phyloP scores from a whole-genome alignment of 805 yeast genomes.

The Metschnikowia drakensbergensis region DNA sequence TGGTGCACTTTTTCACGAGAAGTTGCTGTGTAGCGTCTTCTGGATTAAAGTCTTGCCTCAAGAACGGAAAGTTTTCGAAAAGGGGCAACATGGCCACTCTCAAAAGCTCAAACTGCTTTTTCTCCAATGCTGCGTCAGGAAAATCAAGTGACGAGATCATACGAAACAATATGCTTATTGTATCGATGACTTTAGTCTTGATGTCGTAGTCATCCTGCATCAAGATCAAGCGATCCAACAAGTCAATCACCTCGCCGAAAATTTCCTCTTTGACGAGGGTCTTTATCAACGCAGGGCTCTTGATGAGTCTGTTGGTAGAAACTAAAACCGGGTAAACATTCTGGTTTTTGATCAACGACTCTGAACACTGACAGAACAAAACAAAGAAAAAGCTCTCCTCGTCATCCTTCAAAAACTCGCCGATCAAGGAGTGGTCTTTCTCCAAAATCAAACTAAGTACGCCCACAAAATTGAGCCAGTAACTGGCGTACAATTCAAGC shows the following conservation, averaged over 20 bases:
- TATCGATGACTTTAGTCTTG: constrained; percentile 47
- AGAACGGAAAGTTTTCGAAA: constrained; percentile 55
- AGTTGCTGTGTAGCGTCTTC: constrained; percentile 24
- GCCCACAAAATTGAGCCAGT: constrained; percentile 76
- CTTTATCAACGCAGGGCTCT: constrained; percentile 52
- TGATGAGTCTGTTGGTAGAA: constrained; percentile 47
- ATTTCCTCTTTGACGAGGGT: constrained; percentile 62
- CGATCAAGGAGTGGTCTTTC: constrained; percentile 42
- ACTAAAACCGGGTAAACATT: constrained; percentile 49
- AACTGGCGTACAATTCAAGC: constrained; percentile 47
- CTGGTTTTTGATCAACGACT: constrained; percentile 53
- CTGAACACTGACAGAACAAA: constrained; percentile 79
- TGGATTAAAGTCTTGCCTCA: constrained; percentile 44
- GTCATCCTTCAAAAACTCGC: constrained; percentile 51
- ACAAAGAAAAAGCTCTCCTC: constrained; percentile 68
- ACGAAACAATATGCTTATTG: constrained; percentile 28
- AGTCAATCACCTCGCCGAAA: constrained; percentile 70
- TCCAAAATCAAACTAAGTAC: constrained; percentile 68
- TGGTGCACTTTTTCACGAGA: constrained; percentile 26
- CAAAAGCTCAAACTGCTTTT: constrained; percentile 60
- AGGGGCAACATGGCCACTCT: constrained; percentile 66
- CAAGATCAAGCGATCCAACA: constrained; percentile 67
- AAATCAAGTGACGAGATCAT: constrained; percentile 23
- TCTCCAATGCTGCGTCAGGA: constrained; percentile 25
- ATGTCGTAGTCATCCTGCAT: constrained; percentile 61